A percentile compares a stretch with the other conserved stretches of the same genome.
phyloP scores from a whole-genome alignment of 805 yeast genomes.

The Metschnikowia aberdeeniae region DNA sequence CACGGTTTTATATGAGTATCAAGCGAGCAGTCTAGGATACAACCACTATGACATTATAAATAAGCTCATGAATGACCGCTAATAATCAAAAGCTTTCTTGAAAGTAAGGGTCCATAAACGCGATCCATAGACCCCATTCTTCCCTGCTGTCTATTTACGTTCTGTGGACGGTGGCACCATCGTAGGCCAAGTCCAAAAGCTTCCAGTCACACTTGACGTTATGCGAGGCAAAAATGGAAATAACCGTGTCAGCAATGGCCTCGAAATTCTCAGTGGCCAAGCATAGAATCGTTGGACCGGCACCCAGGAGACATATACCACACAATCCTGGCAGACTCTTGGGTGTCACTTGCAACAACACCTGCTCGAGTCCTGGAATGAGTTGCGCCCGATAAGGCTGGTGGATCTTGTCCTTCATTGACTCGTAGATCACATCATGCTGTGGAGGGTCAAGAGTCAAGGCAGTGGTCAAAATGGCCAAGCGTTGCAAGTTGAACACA shows the following conservation, averaged over 20 bases:
- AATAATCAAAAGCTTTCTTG: no score
- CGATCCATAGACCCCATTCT: no score
- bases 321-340: conserved; percentile 75
- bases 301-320: conserved; percentile 95
- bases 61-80: no score
- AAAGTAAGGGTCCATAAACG: no score
- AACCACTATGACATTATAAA: no score
- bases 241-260: conserved; percentile 71
- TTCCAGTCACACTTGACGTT: conserved; percentile 76
- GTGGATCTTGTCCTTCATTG: conserved; percentile 96
- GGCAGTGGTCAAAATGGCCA: conserved; percentile 90
- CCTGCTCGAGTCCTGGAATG: conserved; percentile 86
- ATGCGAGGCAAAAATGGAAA: conserved; percentile 62
- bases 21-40: no score
- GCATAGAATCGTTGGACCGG: conserved; percentile 95
- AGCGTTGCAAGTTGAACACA: conserved; percentile 87
- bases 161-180: conserved; percentile 65
- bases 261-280: conserved; percentile 89
- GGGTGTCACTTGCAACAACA: conserved; percentile 77
- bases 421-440: conserved; percentile 77
- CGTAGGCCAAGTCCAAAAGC: conserved; percentile 78
- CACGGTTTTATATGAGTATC: no score
- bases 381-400: conserved; percentile 94
- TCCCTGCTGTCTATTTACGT: background rate
- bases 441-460: conserved; percentile 82